Conservation (phyloP, 441 rosid species). For the Isatis lusitanica region DNA sequence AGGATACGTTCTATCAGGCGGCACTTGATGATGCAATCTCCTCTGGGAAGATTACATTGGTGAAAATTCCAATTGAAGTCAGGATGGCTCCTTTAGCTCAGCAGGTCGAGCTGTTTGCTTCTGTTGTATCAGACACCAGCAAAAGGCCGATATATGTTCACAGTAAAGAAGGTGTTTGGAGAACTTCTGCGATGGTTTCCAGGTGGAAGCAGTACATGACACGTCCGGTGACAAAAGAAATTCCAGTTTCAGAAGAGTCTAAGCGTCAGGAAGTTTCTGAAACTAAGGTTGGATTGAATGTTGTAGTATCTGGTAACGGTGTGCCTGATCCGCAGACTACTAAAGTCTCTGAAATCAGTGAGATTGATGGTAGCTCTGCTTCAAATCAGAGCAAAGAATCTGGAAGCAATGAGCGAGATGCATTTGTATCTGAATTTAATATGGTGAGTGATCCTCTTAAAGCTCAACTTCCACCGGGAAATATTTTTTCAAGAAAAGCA, state of each 20-base stretch:
- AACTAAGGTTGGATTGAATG: conserved; percentile 41
- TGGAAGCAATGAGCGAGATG: conserved; percentile 35
- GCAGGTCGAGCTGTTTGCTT: conserved; percentile 92
- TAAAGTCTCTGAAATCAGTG: conserved; percentile 29
- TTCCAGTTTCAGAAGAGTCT: conserved; percentile 35
- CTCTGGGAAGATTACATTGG: conserved; percentile 59
- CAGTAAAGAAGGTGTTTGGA: conserved; percentile 91
- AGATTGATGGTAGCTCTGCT: conserved; percentile 23
- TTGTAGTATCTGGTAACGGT: conserved; percentile 32
- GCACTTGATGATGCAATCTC: conserved; percentile 63
- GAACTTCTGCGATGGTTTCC: conserved; percentile 89
- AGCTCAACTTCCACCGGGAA: conserved; percentile 81
- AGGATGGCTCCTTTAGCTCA: conserved; percentile 84
- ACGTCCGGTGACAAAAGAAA: conserved; percentile 42
- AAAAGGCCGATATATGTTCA: conserved; percentile 88
- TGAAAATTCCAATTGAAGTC: conserved; percentile 79
- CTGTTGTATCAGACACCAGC: conserved; percentile 66
- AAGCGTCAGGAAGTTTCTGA: conserved; percentile 36
- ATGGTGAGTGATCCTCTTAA: conserved; percentile 64
- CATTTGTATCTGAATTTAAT: conserved; percentile 36
- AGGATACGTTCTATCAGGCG: conserved; percentile 79
- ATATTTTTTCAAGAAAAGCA: conserved; percentile 81
- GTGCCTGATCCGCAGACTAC: conserved; percentile 32
- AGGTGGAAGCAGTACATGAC: conserved; percentile 93
- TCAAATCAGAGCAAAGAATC: conserved; percentile 32